Evolutionary conservation across 768 basidiomycete species (phyloP), one percentile per base, ranked within the genome.

Genomic region (Hirschioporus abietinus): DNA sequence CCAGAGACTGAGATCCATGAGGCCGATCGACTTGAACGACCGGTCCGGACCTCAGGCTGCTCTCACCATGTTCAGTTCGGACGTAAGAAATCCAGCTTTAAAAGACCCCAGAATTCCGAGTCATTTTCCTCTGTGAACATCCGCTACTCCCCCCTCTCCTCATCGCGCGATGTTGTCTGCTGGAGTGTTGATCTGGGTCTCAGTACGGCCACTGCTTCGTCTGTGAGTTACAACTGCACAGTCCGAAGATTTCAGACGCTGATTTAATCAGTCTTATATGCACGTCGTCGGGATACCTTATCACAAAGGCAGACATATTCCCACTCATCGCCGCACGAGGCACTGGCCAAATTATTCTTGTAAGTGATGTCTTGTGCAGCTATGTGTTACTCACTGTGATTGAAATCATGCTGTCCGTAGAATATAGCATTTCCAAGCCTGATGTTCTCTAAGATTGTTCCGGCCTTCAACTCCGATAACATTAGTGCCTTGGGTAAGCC

Each of bases 361-460:
- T 85, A 66, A 64, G 73, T 64, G 23, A 27, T 24, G 35, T 25
- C 42, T 20, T 10, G 20, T 3, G 42, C 12, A 7, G 26, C 60
- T 58, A 35, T 26, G 9, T 62, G 25, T 57, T 57, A 26, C 60
- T 60, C 7, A 27, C 5, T 63, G 3, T 12, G 9, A 17, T 20
- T 52, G 20, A 27, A 58, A 5, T 64, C 27, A n/a, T 23, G 18
- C 8, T 30, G 30, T 30, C 8, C 30, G 8, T 58, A 67, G 78
- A 90, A 89, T 69, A 80, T 91, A 65, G 79, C 85, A 1, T 70
- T 88, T 9, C 90, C 90, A 10, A 83, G 82, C 69, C 80, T 91
- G 17, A 75, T 91, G 79, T 90, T 92, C 74, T 89, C 88, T 7
- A 88, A 85, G 68, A 89, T 92, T 63, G 81, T 92, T 0, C 87